Evolutionary conservation across 192 early-diverging fungal species (phyloP).

Genomic region (Linnemannia schmuckeri): DNA sequence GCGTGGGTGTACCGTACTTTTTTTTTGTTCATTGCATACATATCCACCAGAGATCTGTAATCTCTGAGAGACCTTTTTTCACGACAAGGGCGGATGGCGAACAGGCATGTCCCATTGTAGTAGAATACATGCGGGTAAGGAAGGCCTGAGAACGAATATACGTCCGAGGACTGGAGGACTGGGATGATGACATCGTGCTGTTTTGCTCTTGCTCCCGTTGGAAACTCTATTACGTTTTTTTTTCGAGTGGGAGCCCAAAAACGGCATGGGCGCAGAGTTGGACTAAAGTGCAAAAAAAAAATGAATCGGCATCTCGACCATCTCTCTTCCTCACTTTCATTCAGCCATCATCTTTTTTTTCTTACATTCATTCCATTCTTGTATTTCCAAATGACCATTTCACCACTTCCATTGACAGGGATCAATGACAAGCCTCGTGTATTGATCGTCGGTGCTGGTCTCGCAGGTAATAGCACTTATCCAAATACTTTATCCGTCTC

Average conservation of each 20-base stretch:
- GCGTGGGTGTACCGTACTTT: too few relatives aligned
- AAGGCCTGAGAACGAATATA: too few relatives aligned
- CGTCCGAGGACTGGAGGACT: too few relatives aligned
- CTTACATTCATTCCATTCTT: not conserved
- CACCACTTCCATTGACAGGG: not conserved
- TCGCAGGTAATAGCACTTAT: not conserved
- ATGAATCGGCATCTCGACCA: not conserved
- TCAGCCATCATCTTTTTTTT: not conserved
- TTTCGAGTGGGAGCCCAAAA: not conserved
- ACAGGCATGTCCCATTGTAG: too few relatives aligned
- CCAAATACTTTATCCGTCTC: not conserved
- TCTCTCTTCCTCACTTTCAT: not conserved
- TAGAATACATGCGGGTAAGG: too few relatives aligned
- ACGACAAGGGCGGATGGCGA: too few relatives aligned
- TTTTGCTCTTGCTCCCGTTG: too few relatives aligned
- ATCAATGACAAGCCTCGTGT: slow-evolving; percentile 6
- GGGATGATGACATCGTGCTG: too few relatives aligned
- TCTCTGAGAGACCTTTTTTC: too few relatives aligned
- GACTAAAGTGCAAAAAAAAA: not conserved
- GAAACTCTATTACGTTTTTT: too few relatives aligned
- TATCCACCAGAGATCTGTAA: too few relatives aligned
- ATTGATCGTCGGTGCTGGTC: slow-evolving; percentile 29
- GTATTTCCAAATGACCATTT: not conserved
- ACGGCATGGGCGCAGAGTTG: not conserved
- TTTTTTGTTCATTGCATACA: too few relatives aligned